A percentile compares a stretch with the other conserved stretches of the same genome.
phyloP scores from a whole-genome alignment of 257 asterid genomes.

The Solanum boliviense region DNA sequence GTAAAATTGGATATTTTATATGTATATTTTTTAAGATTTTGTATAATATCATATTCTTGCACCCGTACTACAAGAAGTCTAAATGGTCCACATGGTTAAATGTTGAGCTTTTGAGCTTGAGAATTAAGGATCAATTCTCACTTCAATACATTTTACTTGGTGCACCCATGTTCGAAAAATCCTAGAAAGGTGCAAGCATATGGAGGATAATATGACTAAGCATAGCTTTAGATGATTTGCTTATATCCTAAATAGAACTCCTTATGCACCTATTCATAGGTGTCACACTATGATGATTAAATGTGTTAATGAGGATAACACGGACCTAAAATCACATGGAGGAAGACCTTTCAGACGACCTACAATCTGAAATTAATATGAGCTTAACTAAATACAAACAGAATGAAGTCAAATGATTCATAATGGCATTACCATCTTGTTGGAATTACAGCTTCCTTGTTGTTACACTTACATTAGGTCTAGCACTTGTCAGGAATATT shows the following conservation, averaged over 20 bases:
- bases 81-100: too few relatives aligned
- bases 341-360: neutral
- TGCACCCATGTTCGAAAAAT: too few relatives aligned
- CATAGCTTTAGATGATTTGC: neutral
- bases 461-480: neutral
- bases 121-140: too few relatives aligned
- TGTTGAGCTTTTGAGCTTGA: too few relatives aligned
- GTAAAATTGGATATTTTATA: too few relatives aligned
- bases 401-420: neutral
- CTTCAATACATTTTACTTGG: too few relatives aligned
- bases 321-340: neutral
- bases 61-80: too few relatives aligned
- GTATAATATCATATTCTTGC: too few relatives aligned
- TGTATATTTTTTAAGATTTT: too few relatives aligned
- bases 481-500: neutral
- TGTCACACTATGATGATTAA: neutral
- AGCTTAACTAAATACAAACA: neutral
- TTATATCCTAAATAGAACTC: neutral
- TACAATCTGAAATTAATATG: neutral
- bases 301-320: neutral
- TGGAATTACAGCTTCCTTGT: neutral
- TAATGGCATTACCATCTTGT: neutral
- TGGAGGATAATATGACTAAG: neutral
- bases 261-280: neutral
- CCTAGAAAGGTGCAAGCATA: neutral